Conservation (phyloP, 192 early-diverging fungal species). For the Coemansia sp. region DNA sequence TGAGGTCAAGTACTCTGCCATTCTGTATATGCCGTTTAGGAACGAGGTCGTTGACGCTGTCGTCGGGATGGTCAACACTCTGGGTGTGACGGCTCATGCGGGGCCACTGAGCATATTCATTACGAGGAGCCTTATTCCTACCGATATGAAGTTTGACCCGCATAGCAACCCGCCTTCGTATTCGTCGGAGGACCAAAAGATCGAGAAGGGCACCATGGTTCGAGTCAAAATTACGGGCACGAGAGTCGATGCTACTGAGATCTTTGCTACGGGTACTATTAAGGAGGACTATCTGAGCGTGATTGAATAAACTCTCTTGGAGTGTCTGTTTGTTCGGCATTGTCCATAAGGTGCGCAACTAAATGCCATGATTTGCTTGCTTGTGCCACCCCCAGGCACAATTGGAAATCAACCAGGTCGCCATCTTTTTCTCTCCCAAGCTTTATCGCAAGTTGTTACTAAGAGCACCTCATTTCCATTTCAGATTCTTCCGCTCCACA, state of each 20-base stretch:
- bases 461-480: not conserved
- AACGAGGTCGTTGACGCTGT: constrained; percentile 94
- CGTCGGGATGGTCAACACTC: constrained; percentile 85
- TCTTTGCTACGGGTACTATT: constrained; percentile 94
- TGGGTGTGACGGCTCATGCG: constrained; percentile 94
- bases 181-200: constrained; percentile 71
- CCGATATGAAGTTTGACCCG: constrained; percentile 87
- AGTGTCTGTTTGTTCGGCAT: too few relatives aligned
- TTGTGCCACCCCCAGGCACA: too few relatives aligned
- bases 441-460: too few relatives aligned
- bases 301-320: constrained; percentile 45
- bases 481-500: not conserved
- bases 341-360: too few relatives aligned
- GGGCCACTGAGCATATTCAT: constrained; percentile 94
- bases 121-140: constrained; percentile 78
- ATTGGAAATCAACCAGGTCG: too few relatives aligned
- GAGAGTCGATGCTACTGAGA: constrained; percentile 86
- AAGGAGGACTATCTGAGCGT: constrained; percentile 96
- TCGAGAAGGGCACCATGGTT: constrained; percentile 84
- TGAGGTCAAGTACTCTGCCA: constrained; percentile 82
- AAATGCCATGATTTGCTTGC: too few relatives aligned
- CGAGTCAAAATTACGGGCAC: constrained; percentile 88
- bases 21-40: constrained; percentile 97
- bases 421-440: too few relatives aligned
- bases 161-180: constrained; percentile 83